A percentile compares a stretch with the other conserved stretches of the same genome.
Conservation (phyloP, 352 stramenopile genomes). For the Globisporangium apiculatum region DNA sequence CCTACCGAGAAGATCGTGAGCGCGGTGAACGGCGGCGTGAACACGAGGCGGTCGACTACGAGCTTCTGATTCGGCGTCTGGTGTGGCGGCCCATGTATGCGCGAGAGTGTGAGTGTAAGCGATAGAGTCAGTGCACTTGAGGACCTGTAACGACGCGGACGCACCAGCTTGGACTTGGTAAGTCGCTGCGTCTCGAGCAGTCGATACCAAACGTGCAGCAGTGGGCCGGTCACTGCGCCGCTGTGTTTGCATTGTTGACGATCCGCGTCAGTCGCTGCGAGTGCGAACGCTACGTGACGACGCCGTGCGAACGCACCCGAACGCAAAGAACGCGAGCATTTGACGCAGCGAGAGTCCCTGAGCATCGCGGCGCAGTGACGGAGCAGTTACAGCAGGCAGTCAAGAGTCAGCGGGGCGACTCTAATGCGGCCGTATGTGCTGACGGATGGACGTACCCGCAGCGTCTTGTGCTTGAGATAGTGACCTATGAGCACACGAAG, state of each 20-base stretch:
- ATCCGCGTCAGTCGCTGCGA: too few relatives aligned
- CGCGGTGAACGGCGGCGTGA: constrained; percentile 59
- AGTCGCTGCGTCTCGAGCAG: constrained; percentile 58
- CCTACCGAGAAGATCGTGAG: constrained; percentile 63
- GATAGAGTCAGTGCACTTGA: background rate
- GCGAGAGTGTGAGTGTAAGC: background rate
- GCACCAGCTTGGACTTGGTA: constrained; percentile 59
- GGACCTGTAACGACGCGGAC: background rate
- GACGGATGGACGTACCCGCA: constrained; percentile 24
- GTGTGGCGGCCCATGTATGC: too few relatives aligned
- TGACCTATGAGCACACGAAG: constrained; percentile 27
- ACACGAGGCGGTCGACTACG: constrained; percentile 52
- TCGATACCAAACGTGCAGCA: constrained; percentile 67
- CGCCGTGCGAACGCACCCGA: constrained; percentile 28
- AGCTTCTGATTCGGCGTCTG: constrained; percentile 77
- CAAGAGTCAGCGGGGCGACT: too few relatives aligned
- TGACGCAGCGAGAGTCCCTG: constrained; percentile 57
- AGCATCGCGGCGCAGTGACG: background rate
- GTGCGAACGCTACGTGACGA: background rate
- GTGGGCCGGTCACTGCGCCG: constrained; percentile 40
- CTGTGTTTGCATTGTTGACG: constrained; percentile 12
- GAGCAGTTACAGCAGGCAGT: too few relatives aligned
- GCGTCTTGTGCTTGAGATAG: constrained; percentile 58
- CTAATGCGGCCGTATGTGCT: background rate
- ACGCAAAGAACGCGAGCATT: constrained; percentile 64